These are phyloP conservation scores for Lactifluus pinguis DNA, from an alignment of 768 basidiomycete species.

Conservation along the genomic window DNA sequence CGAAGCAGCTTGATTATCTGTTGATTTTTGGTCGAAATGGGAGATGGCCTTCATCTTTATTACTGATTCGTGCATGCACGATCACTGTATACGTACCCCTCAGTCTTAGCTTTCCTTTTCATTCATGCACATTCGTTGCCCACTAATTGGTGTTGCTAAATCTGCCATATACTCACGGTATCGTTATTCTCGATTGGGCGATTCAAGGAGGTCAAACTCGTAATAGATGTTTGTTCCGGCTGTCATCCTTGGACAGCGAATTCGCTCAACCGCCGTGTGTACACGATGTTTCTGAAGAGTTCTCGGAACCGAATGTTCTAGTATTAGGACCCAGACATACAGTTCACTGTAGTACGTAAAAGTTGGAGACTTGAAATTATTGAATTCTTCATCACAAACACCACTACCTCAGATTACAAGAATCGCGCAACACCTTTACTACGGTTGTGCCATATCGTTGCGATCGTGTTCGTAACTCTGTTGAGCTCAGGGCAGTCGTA, in stretches of 20 bases:
- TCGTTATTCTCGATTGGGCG: background rate
- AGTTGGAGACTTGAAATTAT: too few species aligned
- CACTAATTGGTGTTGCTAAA: constrained; percentile 1
- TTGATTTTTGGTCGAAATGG: background rate
- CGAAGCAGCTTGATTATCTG: background rate
- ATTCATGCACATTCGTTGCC: constrained; percentile 3
- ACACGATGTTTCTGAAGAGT: too few species aligned
- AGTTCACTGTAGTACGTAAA: too few species aligned
- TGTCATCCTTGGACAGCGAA: background rate
- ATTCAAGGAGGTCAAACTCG: background rate
- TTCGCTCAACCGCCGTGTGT: background rate
- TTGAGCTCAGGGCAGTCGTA: too few species aligned
- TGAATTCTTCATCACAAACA: background rate
- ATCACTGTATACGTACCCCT: constrained; percentile 64
- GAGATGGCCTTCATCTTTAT: background rate
- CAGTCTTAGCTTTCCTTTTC: constrained; percentile 25
- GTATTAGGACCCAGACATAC: too few species aligned
- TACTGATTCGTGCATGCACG: constrained; percentile 1
- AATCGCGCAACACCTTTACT: too few species aligned
- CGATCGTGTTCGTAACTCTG: too few species aligned
- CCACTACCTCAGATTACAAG: too few species aligned
- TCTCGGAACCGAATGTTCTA: background rate
- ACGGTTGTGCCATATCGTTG: too few species aligned
- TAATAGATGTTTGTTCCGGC: constrained; percentile 8
- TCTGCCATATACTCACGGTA: constrained; percentile 2